Percentiles rank a stretch among this genome's conserved stretches.
These are phyloP conservation scores for Fusarium sp. DNA, from an alignment of 2,329 filamentous ascomycete genomes.

Conservation along the genomic window DNA sequence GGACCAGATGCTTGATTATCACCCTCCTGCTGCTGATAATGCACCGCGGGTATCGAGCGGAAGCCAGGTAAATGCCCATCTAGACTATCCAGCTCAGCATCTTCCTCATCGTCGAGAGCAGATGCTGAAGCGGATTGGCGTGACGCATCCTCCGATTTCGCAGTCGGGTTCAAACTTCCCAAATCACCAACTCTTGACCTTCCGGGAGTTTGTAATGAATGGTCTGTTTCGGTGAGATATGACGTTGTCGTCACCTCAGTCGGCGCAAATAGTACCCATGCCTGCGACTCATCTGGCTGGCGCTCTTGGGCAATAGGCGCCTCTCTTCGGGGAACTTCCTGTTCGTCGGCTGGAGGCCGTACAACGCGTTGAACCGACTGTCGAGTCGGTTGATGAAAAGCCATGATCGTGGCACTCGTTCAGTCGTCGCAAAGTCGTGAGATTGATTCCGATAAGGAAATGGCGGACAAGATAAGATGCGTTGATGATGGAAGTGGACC, in stretches of 20 bases:
- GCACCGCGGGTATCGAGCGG: constrained; percentile 65
- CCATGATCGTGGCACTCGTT: constrained; percentile 54
- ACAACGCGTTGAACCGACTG: constrained; percentile 62
- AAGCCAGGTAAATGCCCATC: constrained; percentile 94
- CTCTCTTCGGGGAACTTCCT: constrained; percentile 46
- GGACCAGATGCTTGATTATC: constrained; percentile 64
- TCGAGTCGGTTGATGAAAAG: constrained; percentile 70
- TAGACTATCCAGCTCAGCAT: constrained; percentile 88
- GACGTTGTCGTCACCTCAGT: constrained; percentile 72
- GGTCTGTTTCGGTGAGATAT: constrained; percentile 74
- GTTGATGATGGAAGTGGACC: constrained; percentile 43
- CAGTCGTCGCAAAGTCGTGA: constrained; percentile 25
- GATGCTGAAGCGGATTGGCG: constrained; percentile 54
- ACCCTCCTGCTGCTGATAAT: constrained; percentile 36
- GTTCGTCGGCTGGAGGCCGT: constrained; percentile 55
- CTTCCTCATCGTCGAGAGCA: constrained; percentile 65
- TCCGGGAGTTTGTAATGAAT: constrained; percentile 72
- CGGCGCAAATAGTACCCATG: constrained; percentile 96
- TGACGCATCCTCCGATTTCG: constrained; percentile 66
- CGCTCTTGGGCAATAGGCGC: constrained; percentile 48
- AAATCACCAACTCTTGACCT: constrained; percentile 82
- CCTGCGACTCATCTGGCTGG: constrained; percentile 77
- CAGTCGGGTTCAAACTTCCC: constrained; percentile 78
- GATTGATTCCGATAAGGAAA: constrained; percentile 38
- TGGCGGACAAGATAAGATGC: constrained; percentile 42